Evolutionary conservation across 1,284 basidiomycete genomes (phyloP).

Genomic region (Thelephora terrestris): DNA sequence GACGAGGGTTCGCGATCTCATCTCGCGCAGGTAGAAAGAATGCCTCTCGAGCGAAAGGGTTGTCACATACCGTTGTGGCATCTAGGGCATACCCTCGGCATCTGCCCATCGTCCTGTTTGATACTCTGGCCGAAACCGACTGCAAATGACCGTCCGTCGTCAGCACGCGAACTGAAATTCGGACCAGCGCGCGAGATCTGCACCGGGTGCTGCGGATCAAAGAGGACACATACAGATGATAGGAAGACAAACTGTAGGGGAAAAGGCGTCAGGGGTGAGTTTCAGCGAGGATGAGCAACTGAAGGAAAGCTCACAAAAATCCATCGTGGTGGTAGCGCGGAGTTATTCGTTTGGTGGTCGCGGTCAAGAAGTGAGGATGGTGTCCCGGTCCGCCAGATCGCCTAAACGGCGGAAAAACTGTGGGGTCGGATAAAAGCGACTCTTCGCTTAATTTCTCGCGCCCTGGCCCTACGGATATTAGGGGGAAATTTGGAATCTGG

Average conservation of each 20-base stretch:
- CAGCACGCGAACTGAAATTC: conserved; percentile 6
- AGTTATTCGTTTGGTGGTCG: no score
- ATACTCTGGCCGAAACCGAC: conserved; percentile 41
- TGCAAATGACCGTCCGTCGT: conserved; percentile 13
- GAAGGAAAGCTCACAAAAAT: no score
- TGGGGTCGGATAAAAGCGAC: no score
- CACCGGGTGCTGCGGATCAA: neutral
- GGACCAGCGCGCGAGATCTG: neutral
- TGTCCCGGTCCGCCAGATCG: no score
- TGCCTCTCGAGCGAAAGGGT: neutral
- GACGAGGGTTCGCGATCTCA: conserved; percentile 3
- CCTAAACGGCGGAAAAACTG: no score
- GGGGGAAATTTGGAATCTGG: no score
- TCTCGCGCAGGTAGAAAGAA: neutral
- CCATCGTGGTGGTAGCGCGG: no score
- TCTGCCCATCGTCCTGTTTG: conserved; percentile 31
- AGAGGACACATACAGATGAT: conserved; percentile 30
- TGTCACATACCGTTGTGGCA: conserved; percentile 35
- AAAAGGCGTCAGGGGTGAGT: neutral
- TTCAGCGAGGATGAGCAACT: neutral
- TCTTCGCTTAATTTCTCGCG: no score
- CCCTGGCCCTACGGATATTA: no score
- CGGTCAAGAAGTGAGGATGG: no score
- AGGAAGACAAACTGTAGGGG: conserved; percentile 34
- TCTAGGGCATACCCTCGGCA: conserved; percentile 35